Base-by-base conservation (phyloP, 225 moss, liverwort and hornwort species). In the Sphagnum tenellum region DNA sequence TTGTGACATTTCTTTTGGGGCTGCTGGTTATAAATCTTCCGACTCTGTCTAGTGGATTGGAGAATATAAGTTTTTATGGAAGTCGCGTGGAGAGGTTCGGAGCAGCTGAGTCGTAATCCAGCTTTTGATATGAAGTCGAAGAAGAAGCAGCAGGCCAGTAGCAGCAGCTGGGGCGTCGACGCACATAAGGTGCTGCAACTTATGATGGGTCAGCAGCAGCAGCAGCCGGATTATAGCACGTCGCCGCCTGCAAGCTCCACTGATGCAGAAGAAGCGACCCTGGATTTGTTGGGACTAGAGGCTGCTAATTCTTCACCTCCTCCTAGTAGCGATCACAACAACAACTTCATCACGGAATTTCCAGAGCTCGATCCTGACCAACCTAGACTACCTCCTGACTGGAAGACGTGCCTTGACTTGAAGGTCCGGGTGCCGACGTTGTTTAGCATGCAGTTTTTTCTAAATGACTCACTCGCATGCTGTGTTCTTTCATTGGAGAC, bases 351-450 rank as follows among this genome's bases (percentile, higher is more conserved):
- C 3, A 54, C 73, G 8, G 87, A 89, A 79, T 89, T 87, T 74
- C 65, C 87, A 2, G 89, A 87, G 59, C 79, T 89, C 3, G 87
- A 84, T 62, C 87, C 87, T 10, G 84, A 87, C 78, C 81, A 72
- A 11, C 82, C 82, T 6, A 29, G 29, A 29, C 68, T 82, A 0
- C 84, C 80, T 2, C 69, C 74, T 4, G 80, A 71, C 5, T 89
- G 89, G 89, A 84, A 87, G 76, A 89, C 87, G 72, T 89, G 87
- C 54, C 70, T 89, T 9, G 87, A 87, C 71, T 69, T 89, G 2
- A 87, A 87, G 87, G 87, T 89, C 45, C 29, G 29, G 29, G 0
- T 29, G 29, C 29, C 1, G 29, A 29, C 29, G 29, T 29, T 1
- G 29, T 29, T 29, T 29, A 29, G 29, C 1, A 0, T 29, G 29